phyloP scores from a whole-genome alignment of 768 basidiomycete species.

The Mycena filopes region DNA sequence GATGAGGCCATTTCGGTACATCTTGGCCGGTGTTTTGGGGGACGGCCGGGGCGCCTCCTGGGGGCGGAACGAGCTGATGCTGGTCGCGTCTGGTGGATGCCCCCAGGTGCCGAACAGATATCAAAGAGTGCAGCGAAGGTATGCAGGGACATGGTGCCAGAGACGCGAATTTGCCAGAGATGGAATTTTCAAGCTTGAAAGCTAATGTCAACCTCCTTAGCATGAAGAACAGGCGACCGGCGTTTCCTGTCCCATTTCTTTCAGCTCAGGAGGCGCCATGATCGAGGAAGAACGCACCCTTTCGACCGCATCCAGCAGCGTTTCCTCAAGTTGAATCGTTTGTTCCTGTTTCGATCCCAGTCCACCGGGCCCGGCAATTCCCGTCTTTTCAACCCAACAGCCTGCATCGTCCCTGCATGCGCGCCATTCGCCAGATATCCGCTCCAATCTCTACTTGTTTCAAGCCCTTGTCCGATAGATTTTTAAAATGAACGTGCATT shows the following conservation, averaged over 20 bases:
- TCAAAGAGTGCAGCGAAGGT: slow-evolving; percentile 35
- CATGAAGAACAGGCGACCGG: slow-evolving; percentile 63
- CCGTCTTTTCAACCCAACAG: not conserved
- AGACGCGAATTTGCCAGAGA: slow-evolving; percentile 25
- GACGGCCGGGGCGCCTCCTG: not conserved
- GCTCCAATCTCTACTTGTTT: slow-evolving; percentile 1
- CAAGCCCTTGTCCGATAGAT: not conserved
- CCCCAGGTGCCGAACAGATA: slow-evolving; percentile 25
- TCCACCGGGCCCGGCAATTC: no score
- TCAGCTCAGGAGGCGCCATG: not conserved
- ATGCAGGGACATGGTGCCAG: slow-evolving; percentile 32
- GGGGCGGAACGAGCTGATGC: slow-evolving; percentile 3
- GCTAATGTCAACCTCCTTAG: slow-evolving; percentile 70
- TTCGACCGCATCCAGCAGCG: no score
- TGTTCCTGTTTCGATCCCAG: no score
- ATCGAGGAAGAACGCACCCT: not conserved
- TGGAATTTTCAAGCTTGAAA: slow-evolving; percentile 49
- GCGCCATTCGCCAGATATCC: no score
- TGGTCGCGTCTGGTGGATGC: slow-evolving; percentile 13
- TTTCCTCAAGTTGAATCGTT: no score
- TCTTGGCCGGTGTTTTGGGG: not conserved
- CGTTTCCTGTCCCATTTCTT: slow-evolving; percentile 1
- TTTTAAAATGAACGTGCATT: not conserved
- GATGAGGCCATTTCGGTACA: not conserved
- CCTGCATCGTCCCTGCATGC: no score